Base-by-base conservation (phyloP, 2,329 filamentous ascomycete genomes). In the Dactylella cylindrospora region DNA sequence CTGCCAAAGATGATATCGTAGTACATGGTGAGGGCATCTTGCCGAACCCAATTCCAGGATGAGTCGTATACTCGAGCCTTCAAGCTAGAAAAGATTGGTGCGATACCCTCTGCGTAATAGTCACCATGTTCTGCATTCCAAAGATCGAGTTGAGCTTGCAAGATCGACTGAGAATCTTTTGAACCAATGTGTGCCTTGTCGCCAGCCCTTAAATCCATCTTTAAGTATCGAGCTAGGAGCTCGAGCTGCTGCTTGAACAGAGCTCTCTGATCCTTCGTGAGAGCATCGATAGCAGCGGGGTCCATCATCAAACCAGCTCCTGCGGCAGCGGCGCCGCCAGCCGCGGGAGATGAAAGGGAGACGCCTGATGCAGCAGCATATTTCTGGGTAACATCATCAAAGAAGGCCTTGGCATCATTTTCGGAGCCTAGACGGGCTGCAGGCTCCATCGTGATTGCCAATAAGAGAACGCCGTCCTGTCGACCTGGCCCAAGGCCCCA, bases 241-340 rank as follows among this genome's bases (percentile, higher is more conserved):
- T 98, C 93, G 20, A 98, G 81, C 73, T 98, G 93, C 73, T 98
- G 91, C 80, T 97, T 97, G 84, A 97, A 97, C 1, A 98, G 80
- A 20, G 89, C 86, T 66, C 86, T 84, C 75, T 98, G 93, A 71
- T 97, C 93, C 74, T 97, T 97, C 70, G 93, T 98, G 49, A 98
- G 80, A 10, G 93, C 93, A 73, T 98, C 93, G 66, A 98, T 85
- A 47, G 93, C 93, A 31, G 91, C 93, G 6, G 93, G 93, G 70
- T 98, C 93, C 90, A 98, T 97, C 88, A 98, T 95, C 93, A 98
- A 97, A 51, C 79, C 81, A 54, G 79, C 82, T 64, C 80, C 86
- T 51, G 79, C 85, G 50, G 83, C 86, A 64, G 81, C 81, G 66
- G 88, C 89, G 62, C 84, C 85, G 45, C 85, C 82, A 20, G 88